phyloP scores from a whole-genome alignment of 495 filamentous ascomycete genomes.

The Lophiostoma macrostomum region DNA sequence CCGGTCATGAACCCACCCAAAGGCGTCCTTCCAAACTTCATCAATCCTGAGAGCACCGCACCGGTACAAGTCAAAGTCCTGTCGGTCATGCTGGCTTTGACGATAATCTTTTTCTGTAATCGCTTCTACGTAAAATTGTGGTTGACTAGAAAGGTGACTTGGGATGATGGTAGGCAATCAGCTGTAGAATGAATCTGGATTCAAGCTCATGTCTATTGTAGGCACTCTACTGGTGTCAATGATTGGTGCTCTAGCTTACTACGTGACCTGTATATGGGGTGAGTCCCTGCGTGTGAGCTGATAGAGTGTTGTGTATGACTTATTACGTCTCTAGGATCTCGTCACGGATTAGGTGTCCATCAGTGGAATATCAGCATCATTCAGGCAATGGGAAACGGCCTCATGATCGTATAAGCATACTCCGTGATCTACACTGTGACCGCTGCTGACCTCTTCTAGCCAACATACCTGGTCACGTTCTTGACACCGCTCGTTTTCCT shows the following conservation, averaged over 20 bases:
- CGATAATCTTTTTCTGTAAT: constrained; percentile 1
- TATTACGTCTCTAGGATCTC: too few relatives aligned
- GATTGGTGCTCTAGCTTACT: not conserved
- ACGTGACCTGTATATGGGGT: not conserved
- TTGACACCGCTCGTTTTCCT: not conserved
- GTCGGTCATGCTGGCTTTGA: not conserved
- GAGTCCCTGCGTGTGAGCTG: too few relatives aligned
- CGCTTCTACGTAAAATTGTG: constrained; percentile 9
- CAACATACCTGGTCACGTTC: not conserved
- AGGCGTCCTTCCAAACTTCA: constrained; percentile 4
- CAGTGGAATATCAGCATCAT: constrained; percentile 6
- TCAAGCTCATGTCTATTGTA: not conserved
- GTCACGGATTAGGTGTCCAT: too few relatives aligned
- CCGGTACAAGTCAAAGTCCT: not conserved
- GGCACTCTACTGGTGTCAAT: not conserved
- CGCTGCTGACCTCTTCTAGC: not conserved
- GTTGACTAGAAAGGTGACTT: constrained; percentile 1
- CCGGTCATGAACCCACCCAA: not conserved
- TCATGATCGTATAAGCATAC: too few relatives aligned
- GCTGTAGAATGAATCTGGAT: not conserved
- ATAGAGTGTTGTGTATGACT: too few relatives aligned
- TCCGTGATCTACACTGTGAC: too few relatives aligned
- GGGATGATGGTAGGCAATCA: constrained; percentile 6
- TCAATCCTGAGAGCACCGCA: not conserved
- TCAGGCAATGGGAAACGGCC: not conserved